Base-by-base conservation (phyloP, 805 yeast species). In the Hanseniaspora mollemarum region DNA sequence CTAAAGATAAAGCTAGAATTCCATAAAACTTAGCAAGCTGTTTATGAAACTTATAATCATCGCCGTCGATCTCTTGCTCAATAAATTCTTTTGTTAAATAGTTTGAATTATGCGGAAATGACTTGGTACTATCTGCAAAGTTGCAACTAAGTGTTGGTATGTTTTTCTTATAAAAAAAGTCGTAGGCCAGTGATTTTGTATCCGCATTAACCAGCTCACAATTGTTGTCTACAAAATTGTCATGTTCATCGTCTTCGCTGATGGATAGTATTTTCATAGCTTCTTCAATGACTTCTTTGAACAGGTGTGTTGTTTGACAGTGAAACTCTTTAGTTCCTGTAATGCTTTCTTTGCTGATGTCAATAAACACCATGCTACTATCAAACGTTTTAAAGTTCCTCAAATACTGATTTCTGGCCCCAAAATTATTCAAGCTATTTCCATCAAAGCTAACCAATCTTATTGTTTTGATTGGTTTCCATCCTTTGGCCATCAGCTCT, bases 371-470 rank as follows among this genome's bases (percentile, higher is more conserved):
- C 76, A 80, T 39, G 72, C 71, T 36, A 67, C 69, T 43, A 70
- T 67, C 32, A 83, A 62, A 28, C 59, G 59, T 24, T 67, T 60
- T 2, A 71, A 75, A 68, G 43, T 77, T 76, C 61, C 83, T 90
- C 5, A 81, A 87, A 67, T 73, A 83, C 58, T 85, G 92, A 0
- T 92, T 80, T 33, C 29, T 46, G 0, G 87, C 78, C 1, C 95
- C 95, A 28, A 85, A 56, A 50, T 78, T 66, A 0, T 83, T 90
- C 55, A 75, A 75, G 59, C 80, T 86, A 56, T 80, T 87, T 32
- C 85, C 94, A 64, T 86, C 94, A 87, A 87, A 86, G 26, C 84
- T 78, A 0, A 81, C 81, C 42, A 86, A 69, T 49, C 76, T 71
- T 22, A 86, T 79, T 0, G 87, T 76, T 58, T 92, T 69, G 46